phyloP scores from a whole-genome alignment of 2,329 filamentous ascomycete genomes.

The Botryotinia convoluta region DNA sequence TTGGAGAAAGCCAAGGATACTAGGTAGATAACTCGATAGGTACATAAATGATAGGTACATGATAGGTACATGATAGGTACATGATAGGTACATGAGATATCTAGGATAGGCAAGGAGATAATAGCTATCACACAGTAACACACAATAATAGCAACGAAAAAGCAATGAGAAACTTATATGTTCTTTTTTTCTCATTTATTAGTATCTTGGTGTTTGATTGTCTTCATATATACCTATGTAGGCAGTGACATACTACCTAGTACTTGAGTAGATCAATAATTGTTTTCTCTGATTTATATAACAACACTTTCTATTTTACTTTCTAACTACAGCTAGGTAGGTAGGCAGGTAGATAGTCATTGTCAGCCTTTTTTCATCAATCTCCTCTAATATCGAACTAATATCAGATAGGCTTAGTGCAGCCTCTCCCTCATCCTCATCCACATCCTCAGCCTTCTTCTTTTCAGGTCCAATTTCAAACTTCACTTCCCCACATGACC shows the following conservation, averaged over 20 bases:
- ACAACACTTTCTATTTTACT: not conserved
- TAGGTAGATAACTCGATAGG: not conserved
- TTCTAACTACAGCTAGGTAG: not conserved
- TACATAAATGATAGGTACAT: not conserved
- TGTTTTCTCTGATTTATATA: not conserved
- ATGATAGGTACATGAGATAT: not conserved
- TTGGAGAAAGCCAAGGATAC: not conserved
- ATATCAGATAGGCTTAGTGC: not conserved
- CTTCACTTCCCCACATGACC: conserved; percentile 5
- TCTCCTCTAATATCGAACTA: not conserved
- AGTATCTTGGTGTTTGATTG: not conserved
- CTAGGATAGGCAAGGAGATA: not conserved
- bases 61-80: not conserved
- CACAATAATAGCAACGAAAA: not conserved
- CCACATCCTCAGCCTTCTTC: not conserved
- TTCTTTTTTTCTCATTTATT: not conserved
- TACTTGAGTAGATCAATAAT: not conserved
- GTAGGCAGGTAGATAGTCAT: not conserved
- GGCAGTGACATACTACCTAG: not conserved
- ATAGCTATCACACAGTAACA: not conserved
- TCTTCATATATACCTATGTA: not conserved
- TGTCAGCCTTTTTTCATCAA: not conserved
- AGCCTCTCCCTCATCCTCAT: not conserved
- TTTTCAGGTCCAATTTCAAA: not conserved
- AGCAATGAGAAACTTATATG: not conserved